Evolutionary conservation across 1,284 basidiomycete species (phyloP).

Genomic region (Ceratobasidium sp.): DNA sequence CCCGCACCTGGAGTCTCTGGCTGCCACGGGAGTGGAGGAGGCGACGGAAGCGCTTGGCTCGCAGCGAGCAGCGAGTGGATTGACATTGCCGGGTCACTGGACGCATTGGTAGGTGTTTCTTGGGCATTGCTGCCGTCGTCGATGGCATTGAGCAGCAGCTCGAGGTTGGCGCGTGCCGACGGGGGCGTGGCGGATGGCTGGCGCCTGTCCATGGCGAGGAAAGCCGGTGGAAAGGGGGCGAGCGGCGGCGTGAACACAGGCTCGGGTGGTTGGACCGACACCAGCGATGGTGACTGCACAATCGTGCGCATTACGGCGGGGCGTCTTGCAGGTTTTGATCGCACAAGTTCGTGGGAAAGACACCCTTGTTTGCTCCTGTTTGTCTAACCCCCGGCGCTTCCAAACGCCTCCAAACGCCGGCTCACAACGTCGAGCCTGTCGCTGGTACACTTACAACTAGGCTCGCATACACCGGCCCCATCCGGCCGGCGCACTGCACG

Average conservation of each 20-base stretch:
- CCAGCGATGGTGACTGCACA: conserved; percentile 22
- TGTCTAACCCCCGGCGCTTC: background rate
- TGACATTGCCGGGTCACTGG: conserved; percentile 13
- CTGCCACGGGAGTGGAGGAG: conserved; percentile 35
- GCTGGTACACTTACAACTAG: background rate
- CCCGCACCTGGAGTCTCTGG: conserved; percentile 7
- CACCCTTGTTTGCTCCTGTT: conserved; percentile 27
- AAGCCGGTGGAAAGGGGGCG: conserved; percentile 22
- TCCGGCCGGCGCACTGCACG: background rate
- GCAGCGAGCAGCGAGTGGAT: conserved; percentile 43
- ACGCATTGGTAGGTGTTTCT: background rate
- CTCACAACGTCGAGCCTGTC: background rate
- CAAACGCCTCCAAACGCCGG: background rate
- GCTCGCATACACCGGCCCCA: background rate
- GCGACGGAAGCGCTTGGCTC: conserved; percentile 24
- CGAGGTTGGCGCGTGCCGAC: conserved; percentile 42
- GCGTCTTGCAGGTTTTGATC: conserved; percentile 5
- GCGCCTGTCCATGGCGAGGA: conserved; percentile 23
- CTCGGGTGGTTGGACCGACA: conserved; percentile 10
- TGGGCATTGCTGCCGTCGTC: conserved; percentile 20
- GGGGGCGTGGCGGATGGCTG: conserved; percentile 27
- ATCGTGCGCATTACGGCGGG: conserved; percentile 32
- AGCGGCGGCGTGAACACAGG: background rate
- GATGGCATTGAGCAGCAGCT: conserved; percentile 45
- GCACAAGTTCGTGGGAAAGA: conserved; percentile 7